Base-by-base conservation (phyloP, 1,139 yeast genomes). In the Geotrichum bryndzae region DNA sequence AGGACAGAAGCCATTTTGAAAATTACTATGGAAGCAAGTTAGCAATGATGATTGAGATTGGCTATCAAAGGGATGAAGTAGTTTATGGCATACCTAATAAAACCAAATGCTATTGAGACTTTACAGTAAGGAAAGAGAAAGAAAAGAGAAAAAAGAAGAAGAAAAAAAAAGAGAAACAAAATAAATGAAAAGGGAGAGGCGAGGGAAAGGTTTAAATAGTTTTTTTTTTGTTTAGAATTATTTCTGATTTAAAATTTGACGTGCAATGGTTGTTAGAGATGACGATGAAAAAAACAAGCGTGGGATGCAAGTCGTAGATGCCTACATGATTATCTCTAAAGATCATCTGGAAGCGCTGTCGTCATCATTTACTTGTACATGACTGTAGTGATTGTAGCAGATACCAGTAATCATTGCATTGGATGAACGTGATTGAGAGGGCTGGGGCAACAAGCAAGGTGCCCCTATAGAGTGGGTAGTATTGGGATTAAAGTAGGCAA, bases 1-100 rank as follows among this genome's bases (percentile, higher is more conserved):
- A 61, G 53, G 46, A 62, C 59, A 45, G 64, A 62, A 59, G 64
- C 64, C 64, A 62, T 62, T 62, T 45, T 61, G 56, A 53, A 18
- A 31, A 45, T 55, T 56, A 25, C 51, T 51, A 15, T 38, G 22
- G 22, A 45, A 13, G 23, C 23, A 13, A 48, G 51, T 22, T 48
- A 23, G 27, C 27, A 23, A 48, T 18, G 57, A 38, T 54, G 18
- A 51, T 15, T 6, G 23, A 22, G 33, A 38, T 22, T 41, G 31
- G 25, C 31, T 18, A 18, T 57, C 10, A 45, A 22, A 41, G 29
- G 33, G 56, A 29, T 29, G 35, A 51, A 31, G 31, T 35, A 35
- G 41, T 31, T 53, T 18, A 48, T 35, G n/a, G 27, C 13, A 46
- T 59, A 59, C 61, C 52, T 54, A 29, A 51, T 51, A 46, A 55